These are phyloP conservation scores for Aciculoconidium aculeatum DNA, from an alignment of 805 yeast genomes.

Conservation along the genomic window DNA sequence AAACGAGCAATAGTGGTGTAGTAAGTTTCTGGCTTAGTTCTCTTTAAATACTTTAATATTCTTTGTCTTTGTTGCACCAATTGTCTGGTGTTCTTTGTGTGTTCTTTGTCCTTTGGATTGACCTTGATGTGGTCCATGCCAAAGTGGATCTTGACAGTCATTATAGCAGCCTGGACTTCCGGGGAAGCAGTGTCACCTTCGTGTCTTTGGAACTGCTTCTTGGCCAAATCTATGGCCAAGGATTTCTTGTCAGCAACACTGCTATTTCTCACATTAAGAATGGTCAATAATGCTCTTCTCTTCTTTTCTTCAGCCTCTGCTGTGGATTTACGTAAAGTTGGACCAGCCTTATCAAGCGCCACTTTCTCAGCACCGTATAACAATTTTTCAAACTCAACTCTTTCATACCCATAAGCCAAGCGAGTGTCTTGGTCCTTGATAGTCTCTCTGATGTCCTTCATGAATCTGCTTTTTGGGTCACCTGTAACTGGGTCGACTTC, in stretches of 20 bases:
- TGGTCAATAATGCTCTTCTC: slow-evolving; percentile 63
- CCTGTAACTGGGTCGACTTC: slow-evolving; percentile 84
- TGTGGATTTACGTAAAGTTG: slow-evolving; percentile 14
- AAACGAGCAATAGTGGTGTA: slow-evolving; percentile 81
- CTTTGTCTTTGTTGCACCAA: slow-evolving; percentile 86
- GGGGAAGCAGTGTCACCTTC: slow-evolving; percentile 93
- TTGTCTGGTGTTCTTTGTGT: slow-evolving; percentile 68
- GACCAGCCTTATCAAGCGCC: slow-evolving; percentile 31
- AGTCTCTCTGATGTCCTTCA: slow-evolving; percentile 61
- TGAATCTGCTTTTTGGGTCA: slow-evolving; percentile 55
- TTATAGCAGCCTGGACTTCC: slow-evolving; percentile 91
- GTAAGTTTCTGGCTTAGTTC: slow-evolving; percentile 73
- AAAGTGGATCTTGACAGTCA: slow-evolving; percentile 75
- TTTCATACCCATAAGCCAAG: slow-evolving; percentile 53
- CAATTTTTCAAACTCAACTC: slow-evolving; percentile 67
- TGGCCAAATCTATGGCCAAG: slow-evolving; percentile 58
- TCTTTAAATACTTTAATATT: slow-evolving; percentile 74
- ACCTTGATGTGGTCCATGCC: slow-evolving; percentile 65
- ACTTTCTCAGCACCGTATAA: slow-evolving; percentile 74
- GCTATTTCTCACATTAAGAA: slow-evolving; percentile 70
- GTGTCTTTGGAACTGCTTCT: slow-evolving; percentile 71
- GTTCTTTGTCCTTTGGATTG: slow-evolving; percentile 66
- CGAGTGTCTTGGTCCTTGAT: slow-evolving; percentile 55
- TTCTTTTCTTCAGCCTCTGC: slow-evolving; percentile 44
- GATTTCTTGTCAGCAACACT: slow-evolving; percentile 51